Evolutionary conservation across 306 rosid genomes (phyloP).

Genomic region (Cicer cuneatum): DNA sequence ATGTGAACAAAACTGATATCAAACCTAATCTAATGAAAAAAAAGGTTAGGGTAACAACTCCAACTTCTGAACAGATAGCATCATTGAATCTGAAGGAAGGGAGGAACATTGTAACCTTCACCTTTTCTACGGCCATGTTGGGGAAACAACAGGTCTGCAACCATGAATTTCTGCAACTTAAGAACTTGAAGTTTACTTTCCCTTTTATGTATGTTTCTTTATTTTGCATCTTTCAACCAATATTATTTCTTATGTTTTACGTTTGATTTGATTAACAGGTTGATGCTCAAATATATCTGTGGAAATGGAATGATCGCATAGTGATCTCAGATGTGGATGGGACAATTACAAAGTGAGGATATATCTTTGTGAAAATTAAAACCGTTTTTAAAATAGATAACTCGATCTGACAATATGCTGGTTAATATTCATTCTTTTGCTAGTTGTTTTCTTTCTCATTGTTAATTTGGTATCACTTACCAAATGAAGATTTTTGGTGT

Average conservation of each 20-base stretch:
- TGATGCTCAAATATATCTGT: slow-evolving; percentile 82
- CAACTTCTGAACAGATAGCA: slow-evolving; percentile 91
- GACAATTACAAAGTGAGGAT: slow-evolving; percentile 84
- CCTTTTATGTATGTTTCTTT: slow-evolving; percentile 20
- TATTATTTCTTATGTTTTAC: slow-evolving; percentile 39
- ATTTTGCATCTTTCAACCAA: slow-evolving; percentile 18
- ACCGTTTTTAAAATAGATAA: slow-evolving; percentile 32
- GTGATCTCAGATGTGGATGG: slow-evolving; percentile 99
- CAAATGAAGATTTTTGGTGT: slow-evolving; percentile 20
- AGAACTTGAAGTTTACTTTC: slow-evolving; percentile 24
- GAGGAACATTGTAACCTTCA: slow-evolving; percentile 75
- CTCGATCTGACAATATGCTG: background rate
- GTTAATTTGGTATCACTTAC: slow-evolving; percentile 34
- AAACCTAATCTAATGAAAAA: slow-evolving; percentile 52
- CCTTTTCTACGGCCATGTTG: slow-evolving; percentile 75
- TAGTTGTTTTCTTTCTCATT: slow-evolving; percentile 33
- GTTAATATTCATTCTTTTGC: slow-evolving; percentile 5
- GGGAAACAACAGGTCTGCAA: slow-evolving; percentile 76
- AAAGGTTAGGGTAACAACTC: slow-evolving; percentile 59
- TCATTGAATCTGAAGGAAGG: slow-evolving; percentile 91
- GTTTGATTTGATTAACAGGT: slow-evolving; percentile 60
- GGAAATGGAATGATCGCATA: slow-evolving; percentile 90
- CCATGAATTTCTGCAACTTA: slow-evolving; percentile 35
- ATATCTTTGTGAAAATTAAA: slow-evolving; percentile 35
- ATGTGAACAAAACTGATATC: slow-evolving; percentile 43